Base-by-base conservation (phyloP, 345 rosid species). In the Noccaea caerulescens region DNA sequence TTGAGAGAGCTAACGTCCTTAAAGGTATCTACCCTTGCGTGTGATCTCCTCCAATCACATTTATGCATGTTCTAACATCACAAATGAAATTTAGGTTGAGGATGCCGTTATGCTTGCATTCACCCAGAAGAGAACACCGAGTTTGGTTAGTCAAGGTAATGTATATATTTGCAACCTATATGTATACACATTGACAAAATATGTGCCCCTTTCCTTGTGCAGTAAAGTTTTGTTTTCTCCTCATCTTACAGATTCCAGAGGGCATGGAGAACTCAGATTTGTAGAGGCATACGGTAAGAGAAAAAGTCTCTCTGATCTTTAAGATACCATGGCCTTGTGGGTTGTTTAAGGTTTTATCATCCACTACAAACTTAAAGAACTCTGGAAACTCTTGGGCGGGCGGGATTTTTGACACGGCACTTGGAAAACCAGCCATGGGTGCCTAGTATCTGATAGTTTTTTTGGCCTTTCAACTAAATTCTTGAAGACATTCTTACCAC, bases 1-100 rank as follows among this genome's bases (percentile, higher is more conserved):
- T 78, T 95, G 81, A 82, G 90, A 79, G 98, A 95, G 77, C 75
- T 92, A 79, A 88, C 96, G 14, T 87, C 94, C 67, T 78, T 95
- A 47, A 95, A 95, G 97, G 99, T 95, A 73, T 11, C 9, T 67
- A 52, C 20, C 54, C 49, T 18, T 68, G 63, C 3, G 63, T 27
- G 30, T 27, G 30, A 27, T 27, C 30, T 27, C 30, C 30, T 59
- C 58, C 57, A 51, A 25, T 23, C 20, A 42, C 58, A 39, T 10
- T 3, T 34, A 6, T 2, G 30, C 4, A 37, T 23, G 36, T 42
- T 52, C 1, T 57, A 1, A 42, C 44, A 16, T 52, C 12, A 0
- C 62, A 30, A 30, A 43, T 41, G 44, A n/a, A 38, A 42, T 14
- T 41, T 62, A 95, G 98, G 88, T 95, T 73, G 99, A 92, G 75